A percentile compares a stretch with the other conserved stretches of the same genome.
phyloP scores from a whole-genome alignment of 306 rosid species.

The Malus fusca region DNA sequence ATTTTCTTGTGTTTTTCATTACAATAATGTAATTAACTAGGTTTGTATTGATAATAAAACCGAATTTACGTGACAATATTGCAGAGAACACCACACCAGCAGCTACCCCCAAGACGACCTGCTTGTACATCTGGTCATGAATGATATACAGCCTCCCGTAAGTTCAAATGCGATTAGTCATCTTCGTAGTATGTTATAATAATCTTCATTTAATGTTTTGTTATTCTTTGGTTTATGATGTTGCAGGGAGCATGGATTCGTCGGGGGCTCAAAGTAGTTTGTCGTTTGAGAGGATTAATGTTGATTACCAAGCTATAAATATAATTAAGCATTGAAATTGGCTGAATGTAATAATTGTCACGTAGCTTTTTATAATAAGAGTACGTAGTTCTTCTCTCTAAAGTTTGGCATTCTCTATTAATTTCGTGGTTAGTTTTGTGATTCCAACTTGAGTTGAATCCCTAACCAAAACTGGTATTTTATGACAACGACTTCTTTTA shows the following conservation, averaged over 20 bases:
- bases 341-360: slow-evolving; percentile 8
- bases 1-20: background rate
- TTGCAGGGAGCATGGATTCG: slow-evolving; percentile 36
- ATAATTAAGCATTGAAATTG: background rate
- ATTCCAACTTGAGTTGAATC: background rate
- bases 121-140: slow-evolving; percentile 63
- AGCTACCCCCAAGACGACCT: slow-evolving; percentile 88
- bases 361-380: slow-evolving; percentile 6
- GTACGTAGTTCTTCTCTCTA: background rate
- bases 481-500: no score
- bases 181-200: background rate
- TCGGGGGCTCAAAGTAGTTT: slow-evolving; percentile 13
- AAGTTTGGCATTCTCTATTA: background rate
- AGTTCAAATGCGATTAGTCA: slow-evolving; percentile 1
- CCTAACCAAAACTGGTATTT: background rate
- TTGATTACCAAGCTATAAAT: background rate
- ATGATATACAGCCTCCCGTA: slow-evolving; percentile 11
- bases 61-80: background rate
- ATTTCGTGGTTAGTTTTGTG: background rate
- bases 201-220: background rate
- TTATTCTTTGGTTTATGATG: background rate
- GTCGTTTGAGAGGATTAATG: slow-evolving; percentile 18
- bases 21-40: background rate
- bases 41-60: background rate
- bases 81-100: slow-evolving; percentile 89